Conservation (phyloP, 1,139 yeast species). For the Saccharomycopsis crataegensis region DNA sequence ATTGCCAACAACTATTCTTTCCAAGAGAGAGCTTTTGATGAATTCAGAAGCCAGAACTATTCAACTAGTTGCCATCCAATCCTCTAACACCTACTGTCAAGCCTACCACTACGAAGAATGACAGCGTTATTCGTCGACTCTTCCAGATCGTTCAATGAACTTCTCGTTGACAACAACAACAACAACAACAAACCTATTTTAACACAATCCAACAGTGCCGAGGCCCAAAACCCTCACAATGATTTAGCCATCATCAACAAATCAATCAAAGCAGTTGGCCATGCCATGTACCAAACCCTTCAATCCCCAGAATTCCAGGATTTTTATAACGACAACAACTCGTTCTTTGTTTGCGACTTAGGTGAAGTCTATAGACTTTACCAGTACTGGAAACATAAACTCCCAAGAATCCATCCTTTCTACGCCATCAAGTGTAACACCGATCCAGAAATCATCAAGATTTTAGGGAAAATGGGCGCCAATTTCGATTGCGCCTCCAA, state of each 20-base stretch:
- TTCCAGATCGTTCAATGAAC: not conserved
- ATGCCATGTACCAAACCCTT: conserved; percentile 1
- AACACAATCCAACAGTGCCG: not conserved
- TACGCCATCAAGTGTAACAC: conserved; percentile 96
- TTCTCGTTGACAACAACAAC: not conserved
- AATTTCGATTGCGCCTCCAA: conserved; percentile 94
- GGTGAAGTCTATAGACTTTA: conserved; percentile 61
- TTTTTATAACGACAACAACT: conserved; percentile 37
- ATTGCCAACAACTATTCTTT: not conserved
- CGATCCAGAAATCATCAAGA: conserved; percentile 48
- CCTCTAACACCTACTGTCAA: not conserved
- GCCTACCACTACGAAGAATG: conserved; percentile 13
- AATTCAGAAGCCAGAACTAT: conserved; percentile 14
- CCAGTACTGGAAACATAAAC: conserved; percentile 48
- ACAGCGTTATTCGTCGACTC: conserved; percentile 15
- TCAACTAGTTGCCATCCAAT: conserved; percentile 2
- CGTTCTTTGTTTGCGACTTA: conserved; percentile 84
- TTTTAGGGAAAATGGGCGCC: conserved; percentile 54
- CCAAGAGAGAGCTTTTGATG: conserved; percentile 11
- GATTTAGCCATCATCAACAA: not conserved
- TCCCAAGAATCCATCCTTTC: conserved; percentile 75
- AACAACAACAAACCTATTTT: not conserved
- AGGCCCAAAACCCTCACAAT: not conserved
- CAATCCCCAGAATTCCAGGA: not conserved
- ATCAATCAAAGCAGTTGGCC: conserved; percentile 5